phyloP scores from a whole-genome alignment of 495 filamentous ascomycete genomes.

The Penicillium verhagenii region DNA sequence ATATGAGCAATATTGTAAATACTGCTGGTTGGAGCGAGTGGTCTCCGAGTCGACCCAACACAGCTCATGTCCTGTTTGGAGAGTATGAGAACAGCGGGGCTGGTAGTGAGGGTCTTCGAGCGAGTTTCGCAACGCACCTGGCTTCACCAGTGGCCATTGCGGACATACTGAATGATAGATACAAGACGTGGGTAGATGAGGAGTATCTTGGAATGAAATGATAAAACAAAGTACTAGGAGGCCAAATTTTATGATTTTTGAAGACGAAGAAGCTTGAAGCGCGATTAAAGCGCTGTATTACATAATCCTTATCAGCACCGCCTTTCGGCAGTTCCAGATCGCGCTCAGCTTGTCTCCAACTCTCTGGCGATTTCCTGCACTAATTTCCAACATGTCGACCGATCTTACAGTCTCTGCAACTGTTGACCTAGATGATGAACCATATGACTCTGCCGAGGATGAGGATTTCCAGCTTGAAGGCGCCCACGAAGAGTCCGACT shows the following conservation, averaged over 20 bases:
- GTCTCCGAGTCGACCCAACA: conserved; percentile 8
- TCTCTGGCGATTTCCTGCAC: background rate
- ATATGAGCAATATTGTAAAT: conserved; percentile 52
- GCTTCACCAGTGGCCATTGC: background rate
- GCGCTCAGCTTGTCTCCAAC: conserved; percentile 7
- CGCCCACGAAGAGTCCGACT: conserved; percentile 46
- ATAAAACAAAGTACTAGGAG: too few relatives aligned
- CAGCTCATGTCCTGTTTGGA: conserved; percentile 7
- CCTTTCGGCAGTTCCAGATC: conserved; percentile 21
- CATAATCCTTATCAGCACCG: conserved; percentile 25
- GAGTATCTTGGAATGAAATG: background rate
- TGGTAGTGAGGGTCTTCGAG: background rate
- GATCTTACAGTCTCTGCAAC: conserved; percentile 14
- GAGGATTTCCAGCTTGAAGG: conserved; percentile 69
- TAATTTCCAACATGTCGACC: conserved; percentile 26
- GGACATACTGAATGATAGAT: conserved; percentile 5
- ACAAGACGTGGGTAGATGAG: conserved; percentile 6
- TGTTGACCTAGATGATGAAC: conserved; percentile 49
- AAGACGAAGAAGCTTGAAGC: background rate
- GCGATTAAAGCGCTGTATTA: conserved; percentile 6
- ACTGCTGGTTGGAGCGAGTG: conserved; percentile 48
- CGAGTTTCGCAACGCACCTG: conserved; percentile 4
- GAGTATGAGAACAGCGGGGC: conserved; percentile 7
- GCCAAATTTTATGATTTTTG: too few relatives aligned
- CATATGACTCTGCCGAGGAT: conserved; percentile 71